phyloP scores from a whole-genome alignment of 2,329 filamentous ascomycete genomes.

The Fusarium devonianum region DNA sequence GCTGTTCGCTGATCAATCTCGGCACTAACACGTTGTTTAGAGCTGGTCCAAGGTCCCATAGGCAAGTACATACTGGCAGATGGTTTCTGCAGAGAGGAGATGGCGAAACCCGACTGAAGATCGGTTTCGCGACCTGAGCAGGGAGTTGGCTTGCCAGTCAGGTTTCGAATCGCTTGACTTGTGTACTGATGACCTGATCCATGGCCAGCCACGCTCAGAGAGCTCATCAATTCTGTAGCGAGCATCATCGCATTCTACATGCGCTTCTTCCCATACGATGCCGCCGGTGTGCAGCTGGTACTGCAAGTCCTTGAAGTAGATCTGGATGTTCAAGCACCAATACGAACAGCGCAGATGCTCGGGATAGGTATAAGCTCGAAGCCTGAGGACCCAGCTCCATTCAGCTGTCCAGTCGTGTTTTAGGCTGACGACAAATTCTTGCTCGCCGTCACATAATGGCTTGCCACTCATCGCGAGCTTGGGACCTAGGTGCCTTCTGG shows the following conservation, averaged over 20 bases:
- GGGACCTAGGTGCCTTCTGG: neutral
- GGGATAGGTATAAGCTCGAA: neutral
- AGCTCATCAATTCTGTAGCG: neutral
- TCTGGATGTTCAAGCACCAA: neutral
- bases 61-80: slow-evolving; percentile 6
- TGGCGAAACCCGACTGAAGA: too few species aligned
- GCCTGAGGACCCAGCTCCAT: slow-evolving; percentile 1
- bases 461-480: neutral
- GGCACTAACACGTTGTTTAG: too few species aligned
- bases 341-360: neutral
- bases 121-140: neutral
- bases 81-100: slow-evolving; percentile 1
- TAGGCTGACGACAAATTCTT: neutral
- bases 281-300: neutral
- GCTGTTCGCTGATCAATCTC: slow-evolving; percentile 2
- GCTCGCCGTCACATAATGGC: neutral
- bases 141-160: neutral
- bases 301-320: slow-evolving; percentile 1
- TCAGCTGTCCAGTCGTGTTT: slow-evolving; percentile 3
- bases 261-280: neutral
- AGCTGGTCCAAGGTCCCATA: too few species aligned
- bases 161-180: too few species aligned
- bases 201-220: neutral
- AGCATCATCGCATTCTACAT: neutral
- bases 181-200: too few species aligned